Conservation (phyloP, 257 asterid genomes). For the Catharanthus roseus region DNA sequence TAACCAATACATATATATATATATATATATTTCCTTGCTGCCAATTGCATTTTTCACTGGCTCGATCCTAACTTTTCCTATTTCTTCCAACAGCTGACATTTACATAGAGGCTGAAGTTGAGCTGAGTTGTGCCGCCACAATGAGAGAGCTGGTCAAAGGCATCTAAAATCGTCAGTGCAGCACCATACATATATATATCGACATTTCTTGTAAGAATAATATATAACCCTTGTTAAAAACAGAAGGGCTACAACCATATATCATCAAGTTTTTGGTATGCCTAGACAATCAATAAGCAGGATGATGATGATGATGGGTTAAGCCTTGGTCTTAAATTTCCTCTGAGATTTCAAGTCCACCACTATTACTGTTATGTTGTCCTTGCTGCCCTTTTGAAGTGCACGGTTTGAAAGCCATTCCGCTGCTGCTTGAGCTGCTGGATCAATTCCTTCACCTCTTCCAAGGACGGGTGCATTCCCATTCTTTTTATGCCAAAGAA, state of each 20-base stretch:
- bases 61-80: conserved; percentile 26
- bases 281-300: conserved; percentile 13
- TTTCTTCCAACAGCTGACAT: conserved; percentile 29
- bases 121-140: conserved; percentile 3
- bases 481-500: conserved; percentile 68
- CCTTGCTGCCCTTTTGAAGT: conserved; percentile 87
- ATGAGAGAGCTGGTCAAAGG: neutral
- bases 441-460: conserved; percentile 80
- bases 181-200: conserved; percentile 2
- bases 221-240: conserved; percentile 31
- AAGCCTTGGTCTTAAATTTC: conserved; percentile 52
- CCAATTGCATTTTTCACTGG: neutral
- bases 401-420: conserved; percentile 82
- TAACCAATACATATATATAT: conserved; percentile 10
- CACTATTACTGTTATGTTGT: conserved; percentile 71
- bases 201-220: conserved; percentile 7
- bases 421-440: conserved; percentile 93
- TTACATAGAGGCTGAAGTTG: conserved; percentile 26
- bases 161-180: conserved; percentile 15
- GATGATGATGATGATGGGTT: conserved; percentile 3
- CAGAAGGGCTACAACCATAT: conserved; percentile 27
- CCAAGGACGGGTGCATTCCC: conserved; percentile 34
- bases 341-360: conserved; percentile 80
- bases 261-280: conserved; percentile 20
- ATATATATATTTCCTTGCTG: conserved; percentile 12